Evolutionary conservation across 768 basidiomycete genomes (phyloP), one percentile per base, ranked within the genome.

Genomic region (Mycena filopes): DNA sequence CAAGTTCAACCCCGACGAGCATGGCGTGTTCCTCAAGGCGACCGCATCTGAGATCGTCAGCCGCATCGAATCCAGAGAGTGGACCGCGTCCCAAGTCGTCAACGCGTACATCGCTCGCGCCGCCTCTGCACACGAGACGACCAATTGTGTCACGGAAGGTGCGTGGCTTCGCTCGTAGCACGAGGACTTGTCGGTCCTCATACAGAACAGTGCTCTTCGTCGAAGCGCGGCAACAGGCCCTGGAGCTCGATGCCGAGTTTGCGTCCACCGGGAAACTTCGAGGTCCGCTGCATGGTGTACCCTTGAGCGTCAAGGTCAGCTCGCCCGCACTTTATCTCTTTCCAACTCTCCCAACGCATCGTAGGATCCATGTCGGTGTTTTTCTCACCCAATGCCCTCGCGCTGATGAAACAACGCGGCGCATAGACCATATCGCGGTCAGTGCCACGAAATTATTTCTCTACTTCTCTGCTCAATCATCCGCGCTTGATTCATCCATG

Each of bases 101-200:
- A 81, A 82, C 23, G 88, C 90, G 0, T 92, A 86, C 72, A 86
- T 88, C 62, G 81, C 85, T 48, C 83, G 83, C 28, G 86, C 90
- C 13, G 78, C 82, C 2, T 74, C 84, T 28, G 90, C 90, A 3
- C 93, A 95, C 15, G 74, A 78, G 38, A 78, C 79, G 65, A 91
- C 89, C 4, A 95, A 94, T 71, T 93, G 91, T 71, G 69, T 94
- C 45, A 95, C 94, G 1, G 93, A 95, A 84, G 87, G 93, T 91
- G 36, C n/a, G n/a, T 13, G 2, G 41, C 10, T 20, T 49, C n/a
- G 26, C 20, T 36, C 46, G 54, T 25, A 23, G 23, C 47, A 9
- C 23, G 7, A 56, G 36, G 63, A 6, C n/a, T n/a, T n/a, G 29
- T n/a, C n/a, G n/a, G n/a, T n/a, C n/a, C n/a, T n/a, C n/a, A n/a